A percentile compares a stretch with the other conserved stretches of the same genome.
Evolutionary conservation across 345 rosid genomes (phyloP).

Genomic region (Camelina laxa): DNA sequence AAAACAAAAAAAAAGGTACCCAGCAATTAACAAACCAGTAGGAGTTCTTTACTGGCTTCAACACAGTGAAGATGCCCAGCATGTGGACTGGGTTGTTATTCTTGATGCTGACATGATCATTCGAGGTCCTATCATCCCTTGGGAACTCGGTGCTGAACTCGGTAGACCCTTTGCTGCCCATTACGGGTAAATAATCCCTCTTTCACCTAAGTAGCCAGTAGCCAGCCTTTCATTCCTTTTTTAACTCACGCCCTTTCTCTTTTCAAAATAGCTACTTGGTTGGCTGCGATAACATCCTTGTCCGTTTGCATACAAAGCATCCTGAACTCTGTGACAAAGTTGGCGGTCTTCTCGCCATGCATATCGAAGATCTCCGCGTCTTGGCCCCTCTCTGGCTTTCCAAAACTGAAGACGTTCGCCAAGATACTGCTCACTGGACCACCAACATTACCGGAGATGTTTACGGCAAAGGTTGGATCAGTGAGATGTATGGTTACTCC

Average conservation of each 20-base stretch:
- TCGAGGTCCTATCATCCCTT: slow-evolving; percentile 90
- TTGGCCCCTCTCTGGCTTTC: slow-evolving; percentile 96
- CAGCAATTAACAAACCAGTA: slow-evolving; percentile 97
- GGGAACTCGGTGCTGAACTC: slow-evolving; percentile 92
- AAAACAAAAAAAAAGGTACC: slow-evolving; percentile 58
- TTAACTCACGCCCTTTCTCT: slow-evolving; percentile 13
- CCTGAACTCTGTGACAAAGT: slow-evolving; percentile 94
- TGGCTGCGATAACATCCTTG: slow-evolving; percentile 92
- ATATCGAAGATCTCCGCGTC: slow-evolving; percentile 89
- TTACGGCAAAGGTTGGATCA: slow-evolving; percentile 94
- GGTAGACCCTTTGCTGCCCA: slow-evolving; percentile 90
- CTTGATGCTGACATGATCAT: slow-evolving; percentile 97
- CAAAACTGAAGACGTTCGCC: slow-evolving; percentile 96
- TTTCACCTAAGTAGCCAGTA: too few species aligned
- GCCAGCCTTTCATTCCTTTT: not conserved
- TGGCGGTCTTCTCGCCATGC: slow-evolving; percentile 98
- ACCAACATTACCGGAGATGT: slow-evolving; percentile 98
- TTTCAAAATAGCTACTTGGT: slow-evolving; percentile 60
- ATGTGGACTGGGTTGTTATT: slow-evolving; percentile 97
- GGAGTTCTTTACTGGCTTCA: slow-evolving; percentile 93
- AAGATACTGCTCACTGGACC: slow-evolving; percentile 88
- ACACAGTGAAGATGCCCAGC: slow-evolving; percentile 85
- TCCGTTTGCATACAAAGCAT: slow-evolving; percentile 78
- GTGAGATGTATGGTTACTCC: slow-evolving; percentile 99
- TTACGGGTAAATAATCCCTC: slow-evolving; percentile 64